Percentiles rank a stretch among this genome's conserved stretches.
Evolutionary conservation across 345 rosid species (phyloP).

Genomic region (Crucihimalaya himalaica): DNA sequence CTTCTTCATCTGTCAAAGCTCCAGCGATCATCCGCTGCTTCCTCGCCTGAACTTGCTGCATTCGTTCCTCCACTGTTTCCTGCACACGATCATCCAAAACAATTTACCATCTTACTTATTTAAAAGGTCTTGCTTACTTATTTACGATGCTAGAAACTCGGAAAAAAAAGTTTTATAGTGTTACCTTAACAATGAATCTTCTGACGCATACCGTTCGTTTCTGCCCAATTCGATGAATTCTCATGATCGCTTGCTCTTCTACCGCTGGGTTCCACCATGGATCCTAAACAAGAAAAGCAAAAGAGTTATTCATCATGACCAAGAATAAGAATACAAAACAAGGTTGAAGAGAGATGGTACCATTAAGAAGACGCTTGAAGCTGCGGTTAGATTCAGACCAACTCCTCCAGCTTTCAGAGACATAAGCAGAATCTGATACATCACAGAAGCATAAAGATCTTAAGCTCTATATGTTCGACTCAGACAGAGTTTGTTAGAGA

Average conservation of each 20-base stretch:
- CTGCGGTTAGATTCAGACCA: constrained; percentile 68
- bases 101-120: background rate
- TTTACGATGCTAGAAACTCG: background rate
- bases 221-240: constrained; percentile 69
- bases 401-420: constrained; percentile 73
- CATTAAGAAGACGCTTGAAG: constrained; percentile 69
- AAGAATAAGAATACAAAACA: background rate
- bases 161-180: background rate
- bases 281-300: constrained; percentile 41
- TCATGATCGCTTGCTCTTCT: constrained; percentile 70
- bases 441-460: constrained; percentile 5
- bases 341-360: constrained; percentile 30
- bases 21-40: constrained; percentile 69
- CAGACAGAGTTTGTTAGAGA: background rate
- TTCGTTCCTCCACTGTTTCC: constrained; percentile 60
- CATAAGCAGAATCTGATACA: constrained; percentile 57
- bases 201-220: constrained; percentile 53
- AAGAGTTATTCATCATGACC: constrained; percentile 1
- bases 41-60: constrained; percentile 72
- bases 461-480: constrained; percentile 1
- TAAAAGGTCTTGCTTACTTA: background rate
- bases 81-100: constrained; percentile 22
- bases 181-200: constrained; percentile 62
- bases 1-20: constrained; percentile 66
- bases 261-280: constrained; percentile 87